These are phyloP conservation scores for Rachicladosporium sp. DNA, from an alignment of 2,329 filamentous ascomycete species.

Conservation along the genomic window DNA sequence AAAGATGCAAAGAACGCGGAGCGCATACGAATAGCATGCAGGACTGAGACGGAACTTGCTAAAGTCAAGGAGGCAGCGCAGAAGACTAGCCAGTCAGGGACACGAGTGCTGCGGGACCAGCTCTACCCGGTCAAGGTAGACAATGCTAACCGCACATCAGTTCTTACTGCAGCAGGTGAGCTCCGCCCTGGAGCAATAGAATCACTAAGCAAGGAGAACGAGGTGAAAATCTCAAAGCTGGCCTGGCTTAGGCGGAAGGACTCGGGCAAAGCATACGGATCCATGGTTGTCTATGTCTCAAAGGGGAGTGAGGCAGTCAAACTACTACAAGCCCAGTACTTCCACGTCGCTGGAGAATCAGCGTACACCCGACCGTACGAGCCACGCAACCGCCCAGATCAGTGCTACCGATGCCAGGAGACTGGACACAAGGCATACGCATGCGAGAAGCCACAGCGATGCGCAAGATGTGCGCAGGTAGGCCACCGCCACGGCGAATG, in stretches of 20 bases:
- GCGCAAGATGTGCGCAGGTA: too few species aligned
- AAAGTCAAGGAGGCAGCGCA: constrained; percentile 2
- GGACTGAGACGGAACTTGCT: constrained; percentile 2
- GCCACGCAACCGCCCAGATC: not conserved
- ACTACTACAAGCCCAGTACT: constrained; percentile 1
- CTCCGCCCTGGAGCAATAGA: constrained; percentile 1
- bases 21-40: constrained; percentile 2
- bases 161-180: constrained; percentile 2
- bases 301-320: constrained; percentile 3
- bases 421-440: too few species aligned
- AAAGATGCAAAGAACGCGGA: constrained; percentile 2
- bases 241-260: constrained; percentile 6
- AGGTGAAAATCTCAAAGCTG: constrained; percentile 5
- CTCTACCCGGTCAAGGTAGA: constrained; percentile 6
- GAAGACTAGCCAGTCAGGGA: constrained; percentile 1
- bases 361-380: not conserved
- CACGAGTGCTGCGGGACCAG: constrained; percentile 6
- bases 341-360: not conserved
- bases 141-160: constrained; percentile 3
- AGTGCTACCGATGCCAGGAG: constrained; percentile 1
- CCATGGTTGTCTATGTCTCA: constrained; percentile 5
- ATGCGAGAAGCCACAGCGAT: too few species aligned
- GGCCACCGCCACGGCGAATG: too few species aligned
- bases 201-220: constrained; percentile 6
- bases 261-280: constrained; percentile 4